phyloP scores from a whole-genome alignment of 345 rosid species.

The Murraya paniculata region DNA sequence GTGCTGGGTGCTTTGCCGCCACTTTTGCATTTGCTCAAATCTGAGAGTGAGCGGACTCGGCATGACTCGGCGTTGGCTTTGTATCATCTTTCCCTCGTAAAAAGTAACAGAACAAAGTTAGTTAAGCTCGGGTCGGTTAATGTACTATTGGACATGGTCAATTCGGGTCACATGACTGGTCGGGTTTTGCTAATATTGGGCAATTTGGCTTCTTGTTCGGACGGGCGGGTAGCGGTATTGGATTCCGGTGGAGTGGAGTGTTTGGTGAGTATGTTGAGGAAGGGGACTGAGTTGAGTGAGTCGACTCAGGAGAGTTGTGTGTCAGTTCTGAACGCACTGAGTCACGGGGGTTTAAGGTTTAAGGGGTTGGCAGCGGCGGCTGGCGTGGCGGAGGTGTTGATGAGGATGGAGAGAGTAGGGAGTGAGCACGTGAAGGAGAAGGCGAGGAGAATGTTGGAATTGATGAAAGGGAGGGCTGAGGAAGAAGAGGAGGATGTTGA shows the following conservation, averaged over 20 bases:
- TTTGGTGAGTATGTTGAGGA: constrained; percentile 46
- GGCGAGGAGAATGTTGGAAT: constrained; percentile 47
- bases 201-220: constrained; percentile 51
- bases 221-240: constrained; percentile 60
- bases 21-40: constrained; percentile 55
- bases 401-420: constrained; percentile 43
- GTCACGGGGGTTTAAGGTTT: constrained; percentile 65
- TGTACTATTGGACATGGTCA: constrained; percentile 50
- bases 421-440: constrained; percentile 47
- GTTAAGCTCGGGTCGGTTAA: constrained; percentile 64
- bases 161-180: constrained; percentile 46
- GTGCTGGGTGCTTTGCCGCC: constrained; percentile 85
- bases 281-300: constrained; percentile 34
- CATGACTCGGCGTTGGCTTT: constrained; percentile 80
- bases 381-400: constrained; percentile 52
- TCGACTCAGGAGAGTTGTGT: constrained; percentile 60
- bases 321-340: constrained; percentile 53
- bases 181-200: constrained; percentile 53
- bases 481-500: constrained; percentile 52
- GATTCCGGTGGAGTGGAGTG: constrained; percentile 82
- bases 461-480: constrained; percentile 36
- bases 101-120: constrained; percentile 59
- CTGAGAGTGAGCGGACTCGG: constrained; percentile 58
- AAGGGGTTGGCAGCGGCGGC: constrained; percentile 72
- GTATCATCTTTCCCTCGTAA: constrained; percentile 75